Base-by-base conservation (phyloP, 805 yeast species). In the Suhomyces sp. region DNA sequence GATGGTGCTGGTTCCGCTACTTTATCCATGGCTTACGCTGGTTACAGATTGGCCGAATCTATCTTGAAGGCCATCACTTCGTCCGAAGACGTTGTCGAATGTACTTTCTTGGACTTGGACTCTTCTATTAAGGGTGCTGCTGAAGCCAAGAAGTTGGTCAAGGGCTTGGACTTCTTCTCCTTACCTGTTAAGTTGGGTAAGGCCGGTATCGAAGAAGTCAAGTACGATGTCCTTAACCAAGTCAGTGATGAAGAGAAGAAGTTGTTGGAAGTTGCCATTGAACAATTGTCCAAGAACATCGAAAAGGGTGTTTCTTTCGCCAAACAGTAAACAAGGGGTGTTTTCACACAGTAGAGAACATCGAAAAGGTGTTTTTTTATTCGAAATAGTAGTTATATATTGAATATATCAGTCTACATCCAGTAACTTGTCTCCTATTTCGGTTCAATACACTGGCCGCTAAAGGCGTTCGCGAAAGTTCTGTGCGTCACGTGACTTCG, bases 1-100 rank as follows among this genome's bases (percentile, higher is more conserved):
- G 87, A 89, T 63, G 97, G 97, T 58, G 86, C 86, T 49, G 97
- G 97, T 41, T 89, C 97, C 47, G 97, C 97, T 53, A 92, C 98
- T 36, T 79, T 92, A 60, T 88, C 96, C 29, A 93, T 92, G 97
- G 97, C 97, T 8, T 87, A 85, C 63, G 97, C 97, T 35, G 97
- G 96, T 35, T 89, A 82, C 77, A 81, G 86, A 61, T 87, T 90
- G 68, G 88, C 91, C 29, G 85, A 82, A 57, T 66, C 77, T 61
- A 71, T 75, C 54, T 66, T 75, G 61, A 64, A 64, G 57, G 75
- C 79, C 2, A 54, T 63, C 47, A 56, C 58, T 40, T 58, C 68
- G 5, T 36, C 59, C 17, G 53, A 61, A 5, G 66, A 65, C 17
- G 67, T 71, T 27, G 73, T 79, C 36, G 82, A 81, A 60, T 79